Percentiles rank a stretch among this genome's conserved stretches.
Conservation (phyloP, 192 early-diverging fungal species). For the Linnemannia elongata region DNA sequence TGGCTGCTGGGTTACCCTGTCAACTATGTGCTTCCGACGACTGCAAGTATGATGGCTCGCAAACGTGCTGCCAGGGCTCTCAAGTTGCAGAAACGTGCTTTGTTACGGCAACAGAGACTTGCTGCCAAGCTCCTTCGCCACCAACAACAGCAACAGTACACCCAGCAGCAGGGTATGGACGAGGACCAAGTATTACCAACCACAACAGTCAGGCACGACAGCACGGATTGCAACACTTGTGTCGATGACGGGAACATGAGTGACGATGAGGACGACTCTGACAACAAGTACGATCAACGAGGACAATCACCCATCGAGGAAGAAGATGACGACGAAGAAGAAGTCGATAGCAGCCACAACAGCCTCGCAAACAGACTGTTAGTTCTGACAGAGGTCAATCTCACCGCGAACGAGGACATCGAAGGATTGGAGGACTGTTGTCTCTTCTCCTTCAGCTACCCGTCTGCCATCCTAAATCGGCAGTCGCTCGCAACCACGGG, state of each 20-base stretch:
- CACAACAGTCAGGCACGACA: not conserved
- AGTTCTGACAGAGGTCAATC: conserved; percentile 22
- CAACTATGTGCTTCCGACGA: conserved; percentile 29
- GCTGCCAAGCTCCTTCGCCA: not conserved
- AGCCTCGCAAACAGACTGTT: conserved; percentile 34
- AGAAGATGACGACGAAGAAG: conserved; percentile 15
- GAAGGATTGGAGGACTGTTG: conserved; percentile 17
- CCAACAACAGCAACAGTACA: not conserved
- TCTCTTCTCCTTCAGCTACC: conserved; percentile 43
- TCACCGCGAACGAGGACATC: conserved; percentile 19
- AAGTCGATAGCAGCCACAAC: conserved; percentile 29
- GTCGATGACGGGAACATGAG: not conserved
- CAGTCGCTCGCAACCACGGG: not conserved
- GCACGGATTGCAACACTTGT: not conserved
- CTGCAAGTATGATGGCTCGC: not conserved
- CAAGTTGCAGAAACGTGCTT: not conserved
- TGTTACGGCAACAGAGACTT: not conserved
- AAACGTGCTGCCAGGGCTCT: not conserved
- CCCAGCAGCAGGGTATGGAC: not conserved
- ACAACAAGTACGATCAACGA: not conserved
- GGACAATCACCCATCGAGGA: not conserved
- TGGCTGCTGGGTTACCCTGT: conserved; percentile 40
- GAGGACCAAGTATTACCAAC: not conserved
- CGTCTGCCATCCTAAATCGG: not conserved
- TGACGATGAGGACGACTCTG: not conserved